phyloP scores from a whole-genome alignment of 2,329 filamentous ascomycete genomes.

The Cercospora sp. region DNA sequence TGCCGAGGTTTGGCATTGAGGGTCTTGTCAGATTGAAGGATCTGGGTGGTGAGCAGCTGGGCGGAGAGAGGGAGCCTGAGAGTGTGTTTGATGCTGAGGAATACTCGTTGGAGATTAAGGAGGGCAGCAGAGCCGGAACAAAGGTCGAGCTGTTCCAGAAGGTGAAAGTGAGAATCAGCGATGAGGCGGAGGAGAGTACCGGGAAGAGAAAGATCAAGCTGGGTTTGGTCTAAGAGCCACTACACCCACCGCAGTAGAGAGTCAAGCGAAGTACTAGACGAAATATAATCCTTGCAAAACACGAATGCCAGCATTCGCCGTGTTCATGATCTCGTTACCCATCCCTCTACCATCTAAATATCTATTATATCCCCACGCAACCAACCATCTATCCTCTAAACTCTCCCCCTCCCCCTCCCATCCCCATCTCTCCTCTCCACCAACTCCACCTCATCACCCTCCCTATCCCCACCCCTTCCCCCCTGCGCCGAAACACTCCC shows the following conservation, averaged over 20 bases:
- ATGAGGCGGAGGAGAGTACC: slow-evolving; percentile 92
- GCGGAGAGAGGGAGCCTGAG: slow-evolving; percentile 65
- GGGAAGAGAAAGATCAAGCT: slow-evolving; percentile 90
- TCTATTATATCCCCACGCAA: background rate
- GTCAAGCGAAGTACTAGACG: background rate
- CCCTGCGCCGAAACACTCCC: background rate
- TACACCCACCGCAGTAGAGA: background rate
- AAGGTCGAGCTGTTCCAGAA: slow-evolving; percentile 86
- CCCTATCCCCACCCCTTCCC: background rate
- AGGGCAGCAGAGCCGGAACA: slow-evolving; percentile 43
- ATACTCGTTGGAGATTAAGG: slow-evolving; percentile 68
- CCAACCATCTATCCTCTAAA: background rate
- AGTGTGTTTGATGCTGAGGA: slow-evolving; percentile 82
- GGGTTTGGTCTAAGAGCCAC: slow-evolving; percentile 46
- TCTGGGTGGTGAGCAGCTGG: slow-evolving; percentile 57
- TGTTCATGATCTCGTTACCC: background rate
- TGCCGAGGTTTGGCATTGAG: slow-evolving; percentile 94
- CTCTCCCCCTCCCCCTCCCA: background rate
- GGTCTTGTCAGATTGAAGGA: slow-evolving; percentile 84
- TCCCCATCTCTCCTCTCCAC: slow-evolving; percentile 4
- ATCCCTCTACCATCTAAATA: background rate
- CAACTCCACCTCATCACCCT: slow-evolving; percentile 8
- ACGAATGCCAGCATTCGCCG: background rate
- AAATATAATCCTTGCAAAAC: background rate
- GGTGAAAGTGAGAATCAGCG: slow-evolving; percentile 82